Conservation (phyloP, 1,139 yeast species). For the Magnusiomyces tetraspermus region DNA sequence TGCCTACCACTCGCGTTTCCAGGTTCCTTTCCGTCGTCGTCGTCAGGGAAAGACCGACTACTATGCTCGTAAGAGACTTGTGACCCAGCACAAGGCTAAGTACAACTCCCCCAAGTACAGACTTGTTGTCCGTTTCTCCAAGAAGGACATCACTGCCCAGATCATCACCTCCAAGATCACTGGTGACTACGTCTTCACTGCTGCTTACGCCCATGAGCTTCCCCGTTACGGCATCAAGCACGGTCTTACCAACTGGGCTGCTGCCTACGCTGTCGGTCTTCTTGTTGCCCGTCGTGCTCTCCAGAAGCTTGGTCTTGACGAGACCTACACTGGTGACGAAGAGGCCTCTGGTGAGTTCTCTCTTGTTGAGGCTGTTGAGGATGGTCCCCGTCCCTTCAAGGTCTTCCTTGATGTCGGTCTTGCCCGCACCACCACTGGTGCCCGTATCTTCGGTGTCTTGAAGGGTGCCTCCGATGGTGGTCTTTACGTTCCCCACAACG, state of each 20-base stretch:
- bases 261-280: slow-evolving; percentile 99
- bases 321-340: slow-evolving; percentile 97
- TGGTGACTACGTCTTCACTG: slow-evolving; percentile 92
- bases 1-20: slow-evolving; percentile 99
- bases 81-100: slow-evolving; percentile 98
- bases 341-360: slow-evolving; percentile 99
- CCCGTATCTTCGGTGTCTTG: slow-evolving; percentile 97
- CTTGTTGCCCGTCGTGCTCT: slow-evolving; percentile 99
- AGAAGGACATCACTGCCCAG: slow-evolving; percentile 97
- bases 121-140: slow-evolving; percentile 99
- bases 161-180: slow-evolving; percentile 92
- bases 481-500: slow-evolving; percentile 97
- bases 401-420: slow-evolving; percentile 99
- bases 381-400: slow-evolving; percentile 99
- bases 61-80: slow-evolving; percentile 99
- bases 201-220: slow-evolving; percentile 98
- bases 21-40: slow-evolving; percentile 99
- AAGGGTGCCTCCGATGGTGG: slow-evolving; percentile 99
- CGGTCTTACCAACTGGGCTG: slow-evolving; percentile 99
- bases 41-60: slow-evolving; percentile 99
- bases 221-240: slow-evolving; percentile 96
- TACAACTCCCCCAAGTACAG: slow-evolving; percentile 99
- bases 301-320: slow-evolving; percentile 96
- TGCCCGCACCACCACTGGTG: slow-evolving; percentile 99
- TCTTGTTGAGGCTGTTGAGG: slow-evolving; percentile 88